A percentile compares a stretch with the other conserved stretches of the same genome.
phyloP scores from a whole-genome alignment of 108 stramenopile species.

The Mediolabrus comicus region DNA sequence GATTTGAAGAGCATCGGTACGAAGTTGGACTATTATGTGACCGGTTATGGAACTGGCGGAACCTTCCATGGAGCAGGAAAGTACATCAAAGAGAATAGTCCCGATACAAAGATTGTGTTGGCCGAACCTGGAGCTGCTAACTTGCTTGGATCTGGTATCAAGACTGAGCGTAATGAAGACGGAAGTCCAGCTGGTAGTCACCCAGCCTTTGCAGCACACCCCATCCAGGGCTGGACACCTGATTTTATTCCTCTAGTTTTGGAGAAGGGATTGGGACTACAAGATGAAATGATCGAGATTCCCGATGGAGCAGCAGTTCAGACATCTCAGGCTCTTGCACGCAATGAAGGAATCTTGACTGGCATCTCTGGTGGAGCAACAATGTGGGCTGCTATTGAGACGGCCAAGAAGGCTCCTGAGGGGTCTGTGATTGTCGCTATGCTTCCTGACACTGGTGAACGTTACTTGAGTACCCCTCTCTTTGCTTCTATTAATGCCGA shows the following conservation, averaged over 20 bases:
- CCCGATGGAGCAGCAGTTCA: conserved; percentile 55
- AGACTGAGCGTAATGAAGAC: conserved; percentile 55
- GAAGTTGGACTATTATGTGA: conserved; percentile 62
- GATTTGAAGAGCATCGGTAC: conserved; percentile 48
- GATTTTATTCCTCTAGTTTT: conserved; percentile 81
- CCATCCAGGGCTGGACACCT: conserved; percentile 72
- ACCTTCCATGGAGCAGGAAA: conserved; percentile 66
- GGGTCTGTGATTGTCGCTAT: conserved; percentile 70
- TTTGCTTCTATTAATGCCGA: conserved; percentile 73
- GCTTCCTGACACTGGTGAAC: conserved; percentile 83
- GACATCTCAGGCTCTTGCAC: conserved; percentile 62
- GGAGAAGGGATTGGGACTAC: conserved; percentile 40
- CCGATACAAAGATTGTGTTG: conserved; percentile 62
- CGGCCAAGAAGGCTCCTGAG: conserved; percentile 62
- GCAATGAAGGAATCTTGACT: conserved; percentile 75
- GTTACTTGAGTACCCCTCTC: conserved; percentile 80
- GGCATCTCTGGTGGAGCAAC: conserved; percentile 78
- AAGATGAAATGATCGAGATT: conserved; percentile 55
- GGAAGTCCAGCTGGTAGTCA: conserved; percentile 50
- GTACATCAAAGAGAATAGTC: conserved; percentile 56
- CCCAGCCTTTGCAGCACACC: conserved; percentile 50
- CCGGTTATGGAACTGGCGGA: conserved; percentile 70
- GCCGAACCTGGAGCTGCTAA: conserved; percentile 69
- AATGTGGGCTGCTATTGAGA: conserved; percentile 70
- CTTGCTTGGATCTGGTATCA: conserved; percentile 59